Conservation (phyloP, 1,284 basidiomycete species). For the Tylopilus microsporus region DNA sequence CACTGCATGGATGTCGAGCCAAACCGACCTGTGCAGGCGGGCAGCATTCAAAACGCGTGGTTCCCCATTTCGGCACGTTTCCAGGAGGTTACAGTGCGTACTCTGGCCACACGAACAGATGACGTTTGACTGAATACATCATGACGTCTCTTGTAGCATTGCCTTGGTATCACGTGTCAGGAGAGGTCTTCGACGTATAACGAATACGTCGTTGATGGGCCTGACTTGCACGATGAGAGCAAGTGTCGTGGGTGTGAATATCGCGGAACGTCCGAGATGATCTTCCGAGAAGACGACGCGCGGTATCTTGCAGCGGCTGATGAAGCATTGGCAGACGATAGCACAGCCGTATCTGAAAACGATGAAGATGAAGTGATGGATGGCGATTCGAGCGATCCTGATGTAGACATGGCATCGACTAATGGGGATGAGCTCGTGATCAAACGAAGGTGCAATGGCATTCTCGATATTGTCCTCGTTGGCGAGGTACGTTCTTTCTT, state of each 20-base stretch:
- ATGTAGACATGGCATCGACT: slow-evolving; percentile 26
- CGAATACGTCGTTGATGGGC: slow-evolving; percentile 32
- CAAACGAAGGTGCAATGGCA: slow-evolving; percentile 43
- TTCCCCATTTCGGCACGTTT: slow-evolving; percentile 35
- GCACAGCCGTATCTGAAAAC: slow-evolving; percentile 19
- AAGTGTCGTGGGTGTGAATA: slow-evolving; percentile 37
- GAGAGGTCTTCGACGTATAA: slow-evolving; percentile 32
- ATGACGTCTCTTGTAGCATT: slow-evolving; percentile 17
- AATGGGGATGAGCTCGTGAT: slow-evolving; percentile 24
- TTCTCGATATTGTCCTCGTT: slow-evolving; percentile 54
- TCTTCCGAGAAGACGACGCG: slow-evolving; percentile 28
- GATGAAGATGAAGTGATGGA: slow-evolving; percentile 26
- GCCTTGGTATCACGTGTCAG: slow-evolving; percentile 23
- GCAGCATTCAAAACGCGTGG: slow-evolving; percentile 54
- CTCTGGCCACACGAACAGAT: neutral
- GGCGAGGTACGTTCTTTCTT: slow-evolving; percentile 41
- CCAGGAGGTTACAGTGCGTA: slow-evolving; percentile 31
- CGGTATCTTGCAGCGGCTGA: slow-evolving; percentile 14
- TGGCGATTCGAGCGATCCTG: slow-evolving; percentile 15
- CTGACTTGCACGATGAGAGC: slow-evolving; percentile 40
- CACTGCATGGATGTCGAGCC: slow-evolving; percentile 43
- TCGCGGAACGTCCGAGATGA: slow-evolving; percentile 29
- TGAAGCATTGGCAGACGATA: slow-evolving; percentile 7
- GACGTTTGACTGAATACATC: neutral
- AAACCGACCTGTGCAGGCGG: slow-evolving; percentile 33